Conservation (phyloP, 371 early-diverging fungal genomes). For the Thermomucor indicae-seudaticae region DNA sequence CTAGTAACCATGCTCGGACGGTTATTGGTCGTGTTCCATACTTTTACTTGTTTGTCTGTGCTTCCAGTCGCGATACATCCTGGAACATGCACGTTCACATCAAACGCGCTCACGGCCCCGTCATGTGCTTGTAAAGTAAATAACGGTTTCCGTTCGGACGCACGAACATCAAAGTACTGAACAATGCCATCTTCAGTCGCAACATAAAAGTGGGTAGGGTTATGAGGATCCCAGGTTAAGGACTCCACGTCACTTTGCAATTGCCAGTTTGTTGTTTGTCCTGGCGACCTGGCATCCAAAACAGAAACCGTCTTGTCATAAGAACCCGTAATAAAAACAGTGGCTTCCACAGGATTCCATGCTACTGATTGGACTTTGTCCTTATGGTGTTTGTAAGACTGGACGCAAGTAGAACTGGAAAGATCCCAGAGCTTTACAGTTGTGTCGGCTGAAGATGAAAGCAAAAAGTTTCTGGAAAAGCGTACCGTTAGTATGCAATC, state of each 20-base stretch:
- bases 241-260: constrained; percentile 89
- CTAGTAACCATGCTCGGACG: constrained; percentile 76
- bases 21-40: constrained; percentile 82
- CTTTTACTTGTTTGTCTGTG: constrained; percentile 84
- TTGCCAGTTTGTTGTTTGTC: constrained; percentile 54
- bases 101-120: constrained; percentile 81
- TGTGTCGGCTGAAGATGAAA: constrained; percentile 90
- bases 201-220: constrained; percentile 71
- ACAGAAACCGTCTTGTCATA: constrained; percentile 84
- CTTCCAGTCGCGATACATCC: constrained; percentile 92
- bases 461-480: constrained; percentile 67
- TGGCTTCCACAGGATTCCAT: constrained; percentile 88
- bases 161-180: constrained; percentile 82
- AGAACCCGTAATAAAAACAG: constrained; percentile 83
- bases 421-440: constrained; percentile 98
- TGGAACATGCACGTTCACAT: constrained; percentile 71
- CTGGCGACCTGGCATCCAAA: constrained; percentile 85
- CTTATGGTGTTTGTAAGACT: constrained; percentile 80
- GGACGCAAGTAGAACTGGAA: constrained; percentile 59
- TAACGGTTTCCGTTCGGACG: constrained; percentile 49
- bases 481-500: not conserved
- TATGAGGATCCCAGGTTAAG: constrained; percentile 85
- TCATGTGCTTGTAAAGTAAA: constrained; percentile 94
- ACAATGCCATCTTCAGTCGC: constrained; percentile 88
- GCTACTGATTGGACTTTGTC: constrained; percentile 86